Conservation (phyloP, 164 flowering plant species). For the Aristolochia contorta region DNA sequence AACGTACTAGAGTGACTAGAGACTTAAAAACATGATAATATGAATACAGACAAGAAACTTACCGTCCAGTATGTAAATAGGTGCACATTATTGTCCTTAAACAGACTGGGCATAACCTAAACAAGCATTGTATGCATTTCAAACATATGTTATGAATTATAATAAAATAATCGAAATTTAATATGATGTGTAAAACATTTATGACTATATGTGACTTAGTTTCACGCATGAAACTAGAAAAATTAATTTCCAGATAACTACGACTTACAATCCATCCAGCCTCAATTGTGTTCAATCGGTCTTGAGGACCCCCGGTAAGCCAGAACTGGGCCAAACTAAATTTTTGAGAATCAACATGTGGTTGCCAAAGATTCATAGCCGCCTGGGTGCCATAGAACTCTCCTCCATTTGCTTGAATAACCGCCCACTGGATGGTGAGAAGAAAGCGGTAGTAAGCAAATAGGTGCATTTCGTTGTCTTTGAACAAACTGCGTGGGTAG, state of each 20-base stretch:
- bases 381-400: too few species aligned
- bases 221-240: neutral
- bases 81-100: neutral
- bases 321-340: constrained; percentile 14
- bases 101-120: neutral
- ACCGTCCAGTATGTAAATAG: neutral
- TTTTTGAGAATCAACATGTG: too few species aligned
- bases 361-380: too few species aligned
- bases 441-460: too few species aligned
- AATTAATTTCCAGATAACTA: neutral
- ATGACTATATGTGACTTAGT: neutral
- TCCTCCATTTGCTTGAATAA: too few species aligned
- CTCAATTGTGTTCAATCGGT: constrained; percentile 7
- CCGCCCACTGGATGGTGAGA: too few species aligned
- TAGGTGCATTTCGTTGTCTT: too few species aligned
- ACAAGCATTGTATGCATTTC: neutral
- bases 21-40: too few species aligned
- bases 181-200: neutral
- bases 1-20: neutral
- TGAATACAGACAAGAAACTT: neutral
- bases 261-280: constrained; percentile 28
- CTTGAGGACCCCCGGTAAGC: constrained; percentile 4
- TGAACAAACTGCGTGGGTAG: too few species aligned
- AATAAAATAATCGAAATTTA: neutral
- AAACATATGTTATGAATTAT: neutral